Conservation (phyloP, 441 rosid species). For the Eruca vesicaria region DNA sequence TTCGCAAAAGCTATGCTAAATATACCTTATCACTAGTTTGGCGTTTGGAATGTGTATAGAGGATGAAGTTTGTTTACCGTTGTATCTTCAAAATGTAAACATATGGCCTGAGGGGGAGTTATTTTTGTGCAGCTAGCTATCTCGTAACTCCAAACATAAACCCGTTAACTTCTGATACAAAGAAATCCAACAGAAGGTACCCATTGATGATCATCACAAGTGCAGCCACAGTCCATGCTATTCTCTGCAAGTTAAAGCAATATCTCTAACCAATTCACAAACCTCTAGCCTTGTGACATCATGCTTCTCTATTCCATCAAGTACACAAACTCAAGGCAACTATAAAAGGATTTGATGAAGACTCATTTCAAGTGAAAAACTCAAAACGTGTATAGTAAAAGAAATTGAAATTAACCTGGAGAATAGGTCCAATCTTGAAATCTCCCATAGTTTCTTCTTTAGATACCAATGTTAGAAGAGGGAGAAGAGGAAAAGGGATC, state of each 20-base stretch:
- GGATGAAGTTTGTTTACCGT: constrained; percentile 11
- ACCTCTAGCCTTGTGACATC: background rate
- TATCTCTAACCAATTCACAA: constrained; percentile 7
- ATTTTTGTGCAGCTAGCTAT: constrained; percentile 28
- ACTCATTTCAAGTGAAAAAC: too few species aligned
- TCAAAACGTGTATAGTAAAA: too few species aligned
- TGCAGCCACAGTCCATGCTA: constrained; percentile 90
- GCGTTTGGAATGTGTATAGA: background rate
- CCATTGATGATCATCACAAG: constrained; percentile 87
- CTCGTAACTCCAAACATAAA: constrained; percentile 46
- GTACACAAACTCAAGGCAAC: background rate
- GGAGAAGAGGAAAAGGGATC: constrained; percentile 91
- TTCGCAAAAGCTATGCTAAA: constrained; percentile 23
- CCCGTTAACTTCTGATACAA: constrained; percentile 72
- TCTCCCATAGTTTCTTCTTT: constrained; percentile 83
- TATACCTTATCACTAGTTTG: constrained; percentile 2
- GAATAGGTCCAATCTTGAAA: constrained; percentile 67
- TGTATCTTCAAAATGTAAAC: constrained; percentile 16
- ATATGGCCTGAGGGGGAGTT: constrained; percentile 4
- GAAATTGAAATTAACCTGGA: constrained; percentile 72
- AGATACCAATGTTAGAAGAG: constrained; percentile 82
- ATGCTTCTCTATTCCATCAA: too few species aligned
- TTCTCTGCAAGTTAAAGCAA: constrained; percentile 45
- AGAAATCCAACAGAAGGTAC: constrained; percentile 81
- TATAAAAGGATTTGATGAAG: background rate